Base-by-base conservation (phyloP, 225 moss, liverwort and hornwort genomes). In the Bryum argenteum region DNA sequence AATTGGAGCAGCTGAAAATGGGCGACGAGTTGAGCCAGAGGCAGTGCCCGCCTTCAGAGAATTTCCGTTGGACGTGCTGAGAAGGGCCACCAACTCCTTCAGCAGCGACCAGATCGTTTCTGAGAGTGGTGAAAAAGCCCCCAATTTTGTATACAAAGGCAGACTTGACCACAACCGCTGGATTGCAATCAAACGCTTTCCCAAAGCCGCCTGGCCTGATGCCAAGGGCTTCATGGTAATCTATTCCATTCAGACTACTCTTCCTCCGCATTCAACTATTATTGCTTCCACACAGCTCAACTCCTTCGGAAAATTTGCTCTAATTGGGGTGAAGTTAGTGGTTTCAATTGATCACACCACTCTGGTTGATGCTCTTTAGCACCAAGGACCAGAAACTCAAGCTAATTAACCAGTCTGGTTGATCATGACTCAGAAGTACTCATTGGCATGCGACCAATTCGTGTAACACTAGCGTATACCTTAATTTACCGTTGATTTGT, bases 131-230 rank as follows among this genome's bases (percentile, higher is more conserved):
- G 96, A 94, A 80, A 97, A 95, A 75, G 94, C 94, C 51, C 94
- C 93, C 13, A 97, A 97, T 77, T 89, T 87, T 74, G 96, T 97
- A 0, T 95, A 92, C 78, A 97, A 92, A 80, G 94, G 96, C 73
- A 92, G 90, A 83, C 75, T 97, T 71, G 96, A 97, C 57, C 93
- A 89, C 39, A 94, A 75, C 77, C 91, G 82, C 75, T 90, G 89
- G 94, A 94, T 97, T 59, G 96, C 96, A 62, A 90, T 97, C 61
- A 97, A 97, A 72, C 90, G 93, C 61, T 97, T 97, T 65, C 96
- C 93, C 0, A 97, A 90, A 70, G 84, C 96, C 76, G 96, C 96
- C 41, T 97, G 96, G 96, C 96, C 96, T 15, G 96, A 97, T 78
- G 81, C 94, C 50, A 97, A 97, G 75, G 93, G 91, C 71, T 97